These are phyloP conservation scores for Magnolia kwangsiensis DNA, from an alignment of 164 flowering plant species.

Conservation along the genomic window DNA sequence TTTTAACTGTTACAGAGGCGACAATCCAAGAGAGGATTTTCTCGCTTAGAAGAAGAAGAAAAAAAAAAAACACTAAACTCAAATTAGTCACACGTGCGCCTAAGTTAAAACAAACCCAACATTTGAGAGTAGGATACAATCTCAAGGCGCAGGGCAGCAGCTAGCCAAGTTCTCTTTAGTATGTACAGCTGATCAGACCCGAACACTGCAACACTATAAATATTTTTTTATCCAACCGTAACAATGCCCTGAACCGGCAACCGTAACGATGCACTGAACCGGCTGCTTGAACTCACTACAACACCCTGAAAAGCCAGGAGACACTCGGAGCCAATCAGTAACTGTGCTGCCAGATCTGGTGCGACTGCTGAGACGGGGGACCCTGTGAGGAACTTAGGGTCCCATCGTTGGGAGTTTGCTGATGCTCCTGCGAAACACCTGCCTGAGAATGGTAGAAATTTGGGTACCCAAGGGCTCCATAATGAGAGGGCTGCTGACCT, in stretches of 20 bases:
- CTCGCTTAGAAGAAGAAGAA: neutral
- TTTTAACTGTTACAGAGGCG: constrained; percentile 22
- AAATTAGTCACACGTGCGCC: constrained; percentile 39
- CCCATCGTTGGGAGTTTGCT: constrained; percentile 64
- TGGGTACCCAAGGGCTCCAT: constrained; percentile 64
- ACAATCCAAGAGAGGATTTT: constrained; percentile 9
- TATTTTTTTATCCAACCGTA: constrained; percentile 22
- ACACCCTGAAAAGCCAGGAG: constrained; percentile 46
- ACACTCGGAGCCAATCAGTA: constrained; percentile 42
- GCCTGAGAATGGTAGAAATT: constrained; percentile 80
- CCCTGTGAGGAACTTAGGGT: constrained; percentile 59
- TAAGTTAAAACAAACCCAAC: constrained; percentile 26
- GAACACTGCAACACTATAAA: constrained; percentile 3
- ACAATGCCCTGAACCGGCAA: neutral
- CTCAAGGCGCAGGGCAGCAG: constrained; percentile 47
- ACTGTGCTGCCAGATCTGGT: constrained; percentile 84
- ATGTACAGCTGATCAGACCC: constrained; percentile 26
- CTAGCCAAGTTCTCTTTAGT: constrained; percentile 32
- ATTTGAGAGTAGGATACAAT: constrained; percentile 41
- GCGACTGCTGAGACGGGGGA: constrained; percentile 69
- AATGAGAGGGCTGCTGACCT: constrained; percentile 75
- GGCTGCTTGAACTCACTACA: constrained; percentile 36
- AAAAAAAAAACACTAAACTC: constrained; percentile 12
- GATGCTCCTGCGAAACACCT: constrained; percentile 64
- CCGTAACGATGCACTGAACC: neutral